phyloP scores from a whole-genome alignment of 192 early-diverging fungal species.

The Linnemannia exigua region DNA sequence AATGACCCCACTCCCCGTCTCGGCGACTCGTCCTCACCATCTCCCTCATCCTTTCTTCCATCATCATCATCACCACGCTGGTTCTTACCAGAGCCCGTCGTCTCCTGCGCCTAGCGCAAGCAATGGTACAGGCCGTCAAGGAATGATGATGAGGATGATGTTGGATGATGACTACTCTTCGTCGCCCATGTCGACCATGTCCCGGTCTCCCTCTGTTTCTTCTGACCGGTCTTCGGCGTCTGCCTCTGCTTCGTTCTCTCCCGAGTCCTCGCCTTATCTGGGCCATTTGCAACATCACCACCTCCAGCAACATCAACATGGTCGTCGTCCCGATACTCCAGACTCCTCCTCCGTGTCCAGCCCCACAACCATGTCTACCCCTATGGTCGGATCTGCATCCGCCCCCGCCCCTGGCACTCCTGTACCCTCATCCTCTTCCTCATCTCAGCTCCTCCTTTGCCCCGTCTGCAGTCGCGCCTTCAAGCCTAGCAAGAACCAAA shows the following conservation, averaged over 20 bases:
- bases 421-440: not conserved
- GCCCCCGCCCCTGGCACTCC: too few relatives aligned
- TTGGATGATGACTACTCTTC: slow-evolving; percentile 36
- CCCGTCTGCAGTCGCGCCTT: slow-evolving; percentile 53
- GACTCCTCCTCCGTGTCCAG: not conserved
- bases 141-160: slow-evolving; percentile 16
- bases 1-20: slow-evolving; percentile 23
- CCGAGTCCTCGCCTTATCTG: slow-evolving; percentile 30
- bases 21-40: slow-evolving; percentile 14
- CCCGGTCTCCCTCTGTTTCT: slow-evolving; percentile 37
- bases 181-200: slow-evolving; percentile 24
- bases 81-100: too few relatives aligned
- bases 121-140: not conserved
- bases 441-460: slow-evolving; percentile 39
- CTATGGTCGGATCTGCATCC: not conserved
- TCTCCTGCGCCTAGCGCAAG: slow-evolving; percentile 11
- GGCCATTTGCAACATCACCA: not conserved
- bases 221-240: slow-evolving; percentile 20
- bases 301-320: not conserved
- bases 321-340: not conserved
- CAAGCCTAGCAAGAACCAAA: slow-evolving; percentile 58
- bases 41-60: not conserved
- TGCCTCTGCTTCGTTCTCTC: slow-evolving; percentile 14
- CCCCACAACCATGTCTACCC: not conserved
- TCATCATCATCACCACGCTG: too few relatives aligned